phyloP scores from a whole-genome alignment of 2,329 filamentous ascomycete species.

The Penicillium italicum region DNA sequence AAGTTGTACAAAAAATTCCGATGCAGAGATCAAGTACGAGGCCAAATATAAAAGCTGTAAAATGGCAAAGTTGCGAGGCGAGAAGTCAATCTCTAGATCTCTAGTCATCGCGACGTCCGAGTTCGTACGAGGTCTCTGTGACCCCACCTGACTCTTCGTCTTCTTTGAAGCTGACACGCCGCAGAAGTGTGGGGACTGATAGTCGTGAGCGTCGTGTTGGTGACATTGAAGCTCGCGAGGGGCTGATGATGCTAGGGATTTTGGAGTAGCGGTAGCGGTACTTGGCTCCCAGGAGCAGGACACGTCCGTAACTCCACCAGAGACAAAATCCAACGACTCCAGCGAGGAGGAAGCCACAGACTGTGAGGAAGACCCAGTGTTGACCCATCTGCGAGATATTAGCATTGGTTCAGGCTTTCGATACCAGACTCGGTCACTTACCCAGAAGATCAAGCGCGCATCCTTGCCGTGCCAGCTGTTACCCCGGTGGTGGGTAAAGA shows the following conservation, averaged over 20 bases:
- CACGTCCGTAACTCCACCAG: conserved; percentile 52
- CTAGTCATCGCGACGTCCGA: conserved; percentile 34
- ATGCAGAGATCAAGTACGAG: conserved; percentile 28
- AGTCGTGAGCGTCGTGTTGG: conserved; percentile 35
- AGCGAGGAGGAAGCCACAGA: conserved; percentile 50
- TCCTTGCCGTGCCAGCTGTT: conserved; percentile 65
- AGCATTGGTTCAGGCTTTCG: background rate
- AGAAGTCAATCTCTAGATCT: conserved; percentile 5
- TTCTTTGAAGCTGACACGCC: conserved; percentile 40
- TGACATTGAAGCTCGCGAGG: conserved; percentile 29
- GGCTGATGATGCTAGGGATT: conserved; percentile 26
- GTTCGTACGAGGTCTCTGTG: conserved; percentile 40
- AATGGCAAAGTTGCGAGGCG: conserved; percentile 6
- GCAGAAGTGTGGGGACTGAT: conserved; percentile 36
- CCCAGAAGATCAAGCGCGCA: conserved; percentile 63
- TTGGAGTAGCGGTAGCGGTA: conserved; percentile 41
- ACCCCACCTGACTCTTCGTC: conserved; percentile 37
- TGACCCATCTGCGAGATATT: conserved; percentile 46
- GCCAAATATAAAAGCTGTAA: conserved; percentile 14
- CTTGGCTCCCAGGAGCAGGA: conserved; percentile 41
- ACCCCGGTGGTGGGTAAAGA: conserved; percentile 64
- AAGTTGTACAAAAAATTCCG: conserved; percentile 23
- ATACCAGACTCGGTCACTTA: conserved; percentile 26
- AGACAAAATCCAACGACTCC: conserved; percentile 46
- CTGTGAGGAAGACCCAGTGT: conserved; percentile 55